phyloP scores from a whole-genome alignment of 345 rosid species.

The Linum trigynum region DNA sequence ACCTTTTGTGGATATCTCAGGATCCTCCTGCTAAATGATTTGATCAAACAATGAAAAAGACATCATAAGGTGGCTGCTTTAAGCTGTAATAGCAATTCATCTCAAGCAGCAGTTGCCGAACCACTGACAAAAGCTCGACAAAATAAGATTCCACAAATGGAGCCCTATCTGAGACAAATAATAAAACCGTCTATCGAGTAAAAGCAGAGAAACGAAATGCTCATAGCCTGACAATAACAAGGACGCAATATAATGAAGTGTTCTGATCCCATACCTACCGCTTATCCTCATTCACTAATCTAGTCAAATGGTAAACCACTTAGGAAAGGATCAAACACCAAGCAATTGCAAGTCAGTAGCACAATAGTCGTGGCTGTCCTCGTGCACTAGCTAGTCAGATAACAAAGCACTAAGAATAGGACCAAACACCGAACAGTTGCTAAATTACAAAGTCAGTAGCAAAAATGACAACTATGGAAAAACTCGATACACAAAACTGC shows the following conservation, averaged over 20 bases:
- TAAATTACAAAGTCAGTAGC: not conserved
- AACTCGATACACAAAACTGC: too few species aligned
- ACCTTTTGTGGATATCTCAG: conserved; percentile 27
- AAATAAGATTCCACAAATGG: too few species aligned
- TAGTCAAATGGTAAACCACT: too few species aligned
- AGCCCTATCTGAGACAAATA: too few species aligned
- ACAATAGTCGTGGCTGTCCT: not conserved
- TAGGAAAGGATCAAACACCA: too few species aligned
- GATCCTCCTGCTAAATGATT: conserved; percentile 31
- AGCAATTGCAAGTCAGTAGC: too few species aligned
- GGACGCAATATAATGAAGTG: not conserved
- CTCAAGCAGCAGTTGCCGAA: not conserved
- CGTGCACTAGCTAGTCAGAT: not conserved
- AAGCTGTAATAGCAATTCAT: conserved; percentile 1
- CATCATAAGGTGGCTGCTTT: not conserved
- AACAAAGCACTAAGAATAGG: not conserved
- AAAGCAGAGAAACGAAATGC: too few species aligned
- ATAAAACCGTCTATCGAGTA: too few species aligned
- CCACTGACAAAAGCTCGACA: too few species aligned
- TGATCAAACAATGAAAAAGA: not conserved
- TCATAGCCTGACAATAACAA: not conserved
- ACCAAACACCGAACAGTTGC: not conserved
- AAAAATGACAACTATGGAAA: too few species aligned
- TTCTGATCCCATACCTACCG: not conserved
- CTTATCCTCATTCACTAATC: not conserved